A percentile compares a stretch with the other conserved stretches of the same genome.
phyloP scores from a whole-genome alignment of 129 eudicot species.

The Centrapalus pauciflorus region DNA sequence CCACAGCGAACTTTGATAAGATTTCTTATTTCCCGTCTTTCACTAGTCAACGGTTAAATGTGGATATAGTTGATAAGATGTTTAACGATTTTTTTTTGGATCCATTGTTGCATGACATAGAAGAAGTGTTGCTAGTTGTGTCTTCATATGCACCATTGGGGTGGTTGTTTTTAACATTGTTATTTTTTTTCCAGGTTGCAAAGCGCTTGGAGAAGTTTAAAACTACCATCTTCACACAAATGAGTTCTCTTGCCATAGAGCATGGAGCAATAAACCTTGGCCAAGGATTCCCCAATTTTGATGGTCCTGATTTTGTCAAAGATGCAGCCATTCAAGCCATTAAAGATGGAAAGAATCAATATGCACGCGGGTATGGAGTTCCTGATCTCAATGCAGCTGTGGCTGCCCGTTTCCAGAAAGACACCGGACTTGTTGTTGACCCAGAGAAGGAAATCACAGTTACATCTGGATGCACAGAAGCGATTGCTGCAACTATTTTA shows the following conservation, averaged over 20 bases:
- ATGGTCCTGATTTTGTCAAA: conserved; percentile 95
- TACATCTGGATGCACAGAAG: conserved; percentile 99
- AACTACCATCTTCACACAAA: conserved; percentile 94
- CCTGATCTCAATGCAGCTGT: conserved; percentile 90
- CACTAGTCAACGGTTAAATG: no score
- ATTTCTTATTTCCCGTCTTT: no score
- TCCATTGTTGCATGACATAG: no score
- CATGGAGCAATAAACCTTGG: conserved; percentile 96
- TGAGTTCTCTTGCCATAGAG: conserved; percentile 91
- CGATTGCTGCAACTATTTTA: conserved; percentile 91
- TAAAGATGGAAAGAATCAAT: conserved; percentile 84
- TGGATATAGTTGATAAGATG: no score
- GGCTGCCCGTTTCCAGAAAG: conserved; percentile 78
- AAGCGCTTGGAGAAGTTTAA: conserved; percentile 95
- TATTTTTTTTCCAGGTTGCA: conserved; percentile 59
- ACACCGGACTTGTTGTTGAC: conserved; percentile 64
- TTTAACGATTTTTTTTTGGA: no score
- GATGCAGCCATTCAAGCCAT: conserved; percentile 97
- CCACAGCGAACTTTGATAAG: no score
- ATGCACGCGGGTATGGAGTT: conserved; percentile 93
- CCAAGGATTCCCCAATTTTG: conserved; percentile 98
- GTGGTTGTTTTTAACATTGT: not conserved
- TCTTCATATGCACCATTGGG: not conserved
- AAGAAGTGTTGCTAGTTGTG: no score
- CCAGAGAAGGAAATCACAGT: conserved; percentile 93